Conservation (phyloP, 2,329 filamentous ascomycete genomes). For the Aspergillus pseudonomiae region DNA sequence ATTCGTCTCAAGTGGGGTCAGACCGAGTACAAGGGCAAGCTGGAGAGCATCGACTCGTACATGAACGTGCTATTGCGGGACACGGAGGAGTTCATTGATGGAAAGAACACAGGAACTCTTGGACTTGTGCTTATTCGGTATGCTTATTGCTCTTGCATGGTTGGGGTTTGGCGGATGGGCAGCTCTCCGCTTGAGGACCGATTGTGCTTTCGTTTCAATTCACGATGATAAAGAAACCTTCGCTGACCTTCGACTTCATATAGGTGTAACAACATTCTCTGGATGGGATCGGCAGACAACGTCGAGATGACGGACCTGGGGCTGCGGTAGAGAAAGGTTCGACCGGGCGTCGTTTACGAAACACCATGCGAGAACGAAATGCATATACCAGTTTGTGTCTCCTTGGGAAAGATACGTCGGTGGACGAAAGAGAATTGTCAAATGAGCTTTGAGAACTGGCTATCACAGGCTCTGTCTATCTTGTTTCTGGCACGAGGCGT, state of each 20-base stretch:
- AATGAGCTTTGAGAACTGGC: slow-evolving; percentile 11
- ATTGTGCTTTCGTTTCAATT: not conserved
- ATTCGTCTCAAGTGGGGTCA: slow-evolving; percentile 98
- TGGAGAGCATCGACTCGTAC: slow-evolving; percentile 94
- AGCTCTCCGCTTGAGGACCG: not conserved
- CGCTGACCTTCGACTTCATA: not conserved
- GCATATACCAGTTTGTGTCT: slow-evolving; percentile 20
- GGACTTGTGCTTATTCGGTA: slow-evolving; percentile 93
- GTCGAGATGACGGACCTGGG: slow-evolving; percentile 51
- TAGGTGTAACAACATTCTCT: slow-evolving; percentile 96
- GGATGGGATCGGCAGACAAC: slow-evolving; percentile 68
- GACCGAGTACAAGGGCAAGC: slow-evolving; percentile 91
- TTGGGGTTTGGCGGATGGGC: not conserved
- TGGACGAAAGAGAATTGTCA: slow-evolving; percentile 5
- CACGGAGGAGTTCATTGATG: slow-evolving; percentile 89
- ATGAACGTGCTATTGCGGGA: slow-evolving; percentile 96
- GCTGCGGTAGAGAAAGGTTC: slow-evolving; percentile 34
- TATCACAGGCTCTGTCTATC: slow-evolving; percentile 17
- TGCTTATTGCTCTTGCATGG: slow-evolving; percentile 24
- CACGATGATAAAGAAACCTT: not conserved
- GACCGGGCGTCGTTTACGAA: slow-evolving; percentile 18
- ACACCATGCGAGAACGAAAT: slow-evolving; percentile 13
- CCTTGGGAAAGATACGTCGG: slow-evolving; percentile 13
- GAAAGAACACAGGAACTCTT: slow-evolving; percentile 79
- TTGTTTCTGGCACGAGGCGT: slow-evolving; percentile 26